phyloP scores from a whole-genome alignment of 2,329 filamentous ascomycete genomes.

The Teratosphaeriaceae sp. region DNA sequence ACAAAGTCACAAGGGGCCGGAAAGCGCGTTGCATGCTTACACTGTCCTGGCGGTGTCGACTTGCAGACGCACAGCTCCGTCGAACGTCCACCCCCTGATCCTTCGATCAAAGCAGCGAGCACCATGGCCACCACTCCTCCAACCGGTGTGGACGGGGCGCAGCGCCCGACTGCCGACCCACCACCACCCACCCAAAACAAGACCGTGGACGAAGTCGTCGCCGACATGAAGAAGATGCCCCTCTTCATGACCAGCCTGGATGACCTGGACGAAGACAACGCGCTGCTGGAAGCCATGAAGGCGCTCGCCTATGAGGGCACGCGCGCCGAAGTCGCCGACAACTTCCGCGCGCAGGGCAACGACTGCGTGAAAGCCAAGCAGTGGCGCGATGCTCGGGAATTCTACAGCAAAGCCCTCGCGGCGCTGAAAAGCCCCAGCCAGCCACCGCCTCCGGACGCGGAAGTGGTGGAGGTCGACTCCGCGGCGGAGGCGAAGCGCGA shows the following conservation, averaged over 20 bases:
- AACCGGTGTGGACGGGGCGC: too few species aligned
- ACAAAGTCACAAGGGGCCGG: too few species aligned
- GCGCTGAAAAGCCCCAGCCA: conserved; percentile 57
- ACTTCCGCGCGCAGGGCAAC: conserved; percentile 90
- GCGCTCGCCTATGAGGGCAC: conserved; percentile 92
- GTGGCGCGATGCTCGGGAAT: conserved; percentile 81
- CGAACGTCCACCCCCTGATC: too few species aligned
- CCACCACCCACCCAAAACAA: conserved; percentile 55
- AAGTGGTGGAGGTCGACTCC: conserved; percentile 48
- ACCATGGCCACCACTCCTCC: too few species aligned
- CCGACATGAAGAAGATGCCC: conserved; percentile 64
- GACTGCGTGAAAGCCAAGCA: conserved; percentile 69
- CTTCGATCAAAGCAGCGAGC: too few species aligned
- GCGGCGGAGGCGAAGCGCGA: conserved; percentile 57
- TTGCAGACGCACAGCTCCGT: too few species aligned
- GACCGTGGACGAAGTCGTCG: conserved; percentile 52
- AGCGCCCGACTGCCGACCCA: conserved; percentile 40
- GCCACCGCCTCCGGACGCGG: conserved; percentile 34
- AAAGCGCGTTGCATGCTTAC: too few species aligned
- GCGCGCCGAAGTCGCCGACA: conserved; percentile 69
- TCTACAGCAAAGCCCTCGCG: conserved; percentile 79
- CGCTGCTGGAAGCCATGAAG: conserved; percentile 77
- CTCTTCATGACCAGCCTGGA: conserved; percentile 94
- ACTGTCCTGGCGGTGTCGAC: too few species aligned
- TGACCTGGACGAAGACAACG: conserved; percentile 59